phyloP scores from a whole-genome alignment of 73 alveolate genomes.

The Blepharisma japonicum region DNA sequence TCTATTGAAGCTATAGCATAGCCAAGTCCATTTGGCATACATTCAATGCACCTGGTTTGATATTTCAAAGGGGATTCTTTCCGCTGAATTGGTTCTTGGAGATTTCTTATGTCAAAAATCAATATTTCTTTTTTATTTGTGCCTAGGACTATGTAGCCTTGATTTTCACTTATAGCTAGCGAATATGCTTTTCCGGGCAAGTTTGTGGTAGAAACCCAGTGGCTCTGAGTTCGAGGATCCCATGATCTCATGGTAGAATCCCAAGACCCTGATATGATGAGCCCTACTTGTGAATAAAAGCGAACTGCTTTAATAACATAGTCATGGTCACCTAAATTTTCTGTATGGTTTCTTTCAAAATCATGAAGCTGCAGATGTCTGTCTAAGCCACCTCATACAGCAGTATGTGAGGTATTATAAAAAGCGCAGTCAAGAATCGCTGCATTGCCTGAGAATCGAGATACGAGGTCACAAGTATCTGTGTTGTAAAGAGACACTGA shows the following conservation, averaged over 20 bases:
- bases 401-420: background rate
- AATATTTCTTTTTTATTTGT: slow-evolving; percentile 56
- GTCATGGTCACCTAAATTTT: slow-evolving; percentile 41
- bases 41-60: slow-evolving; percentile 65
- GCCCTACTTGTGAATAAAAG: slow-evolving; percentile 14
- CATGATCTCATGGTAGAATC: slow-evolving; percentile 60
- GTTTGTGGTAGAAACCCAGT: slow-evolving; percentile 45
- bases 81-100: slow-evolving; percentile 44
- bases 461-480: background rate
- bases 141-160: slow-evolving; percentile 52
- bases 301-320: slow-evolving; percentile 31
- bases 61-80: slow-evolving; percentile 58
- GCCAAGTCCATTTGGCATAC: slow-evolving; percentile 67
- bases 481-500: slow-evolving; percentile 37
- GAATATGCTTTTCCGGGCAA: slow-evolving; percentile 58
- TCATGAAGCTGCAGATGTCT: slow-evolving; percentile 27
- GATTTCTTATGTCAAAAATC: slow-evolving; percentile 51
- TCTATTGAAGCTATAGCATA: slow-evolving; percentile 77
- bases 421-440: slow-evolving; percentile 33
- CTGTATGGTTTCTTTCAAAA: slow-evolving; percentile 1
- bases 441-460: slow-evolving; percentile 21
- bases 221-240: slow-evolving; percentile 52
- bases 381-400: slow-evolving; percentile 37
- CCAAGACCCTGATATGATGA: slow-evolving; percentile 70
- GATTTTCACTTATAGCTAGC: slow-evolving; percentile 57